Percentiles rank a stretch among this genome's conserved stretches.
These are phyloP conservation scores for Pogostemon cablin DNA, from an alignment of 257 asterid species.

Conservation along the genomic window DNA sequence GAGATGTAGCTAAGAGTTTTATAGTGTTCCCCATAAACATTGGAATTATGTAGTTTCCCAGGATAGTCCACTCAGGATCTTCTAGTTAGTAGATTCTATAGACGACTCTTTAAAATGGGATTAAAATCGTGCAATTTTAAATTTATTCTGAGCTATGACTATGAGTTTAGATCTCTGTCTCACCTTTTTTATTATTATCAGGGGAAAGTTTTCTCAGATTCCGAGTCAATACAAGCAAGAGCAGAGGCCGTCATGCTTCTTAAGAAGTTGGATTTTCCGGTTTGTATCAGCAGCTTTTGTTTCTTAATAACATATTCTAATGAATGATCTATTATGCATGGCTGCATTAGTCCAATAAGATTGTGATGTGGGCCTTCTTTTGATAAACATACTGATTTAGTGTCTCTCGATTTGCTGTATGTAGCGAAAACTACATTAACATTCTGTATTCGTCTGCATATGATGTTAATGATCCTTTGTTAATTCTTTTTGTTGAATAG, in stretches of 20 bases:
- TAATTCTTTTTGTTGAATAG: constrained; percentile 50
- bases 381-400: not conserved
- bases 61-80: constrained; percentile 6
- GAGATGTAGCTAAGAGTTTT: constrained; percentile 5
- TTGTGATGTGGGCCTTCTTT: constrained; percentile 1
- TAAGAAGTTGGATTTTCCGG: constrained; percentile 94
- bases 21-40: constrained; percentile 13
- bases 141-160: constrained; percentile 14
- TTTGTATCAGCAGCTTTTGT: constrained; percentile 43
- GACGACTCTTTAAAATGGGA: constrained; percentile 11
- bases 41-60: constrained; percentile 17
- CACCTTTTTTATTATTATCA: constrained; percentile 40
- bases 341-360: constrained; percentile 7
- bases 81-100: constrained; percentile 17
- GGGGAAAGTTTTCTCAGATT: constrained; percentile 95
- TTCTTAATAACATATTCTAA: constrained; percentile 27
- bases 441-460: constrained; percentile 18
- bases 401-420: constrained; percentile 13
- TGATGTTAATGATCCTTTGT: constrained; percentile 22
- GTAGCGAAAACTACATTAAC: constrained; percentile 20
- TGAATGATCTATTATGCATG: constrained; percentile 5
- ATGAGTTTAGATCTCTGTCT: not conserved
- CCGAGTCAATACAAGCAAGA: constrained; percentile 97
- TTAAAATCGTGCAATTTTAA: constrained; percentile 13
- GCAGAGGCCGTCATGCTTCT: constrained; percentile 99